Percentiles rank a stretch among this genome's conserved stretches.
Evolutionary conservation across 2,329 filamentous ascomycete species (phyloP).

Genomic region (Alternaria sp.): DNA sequence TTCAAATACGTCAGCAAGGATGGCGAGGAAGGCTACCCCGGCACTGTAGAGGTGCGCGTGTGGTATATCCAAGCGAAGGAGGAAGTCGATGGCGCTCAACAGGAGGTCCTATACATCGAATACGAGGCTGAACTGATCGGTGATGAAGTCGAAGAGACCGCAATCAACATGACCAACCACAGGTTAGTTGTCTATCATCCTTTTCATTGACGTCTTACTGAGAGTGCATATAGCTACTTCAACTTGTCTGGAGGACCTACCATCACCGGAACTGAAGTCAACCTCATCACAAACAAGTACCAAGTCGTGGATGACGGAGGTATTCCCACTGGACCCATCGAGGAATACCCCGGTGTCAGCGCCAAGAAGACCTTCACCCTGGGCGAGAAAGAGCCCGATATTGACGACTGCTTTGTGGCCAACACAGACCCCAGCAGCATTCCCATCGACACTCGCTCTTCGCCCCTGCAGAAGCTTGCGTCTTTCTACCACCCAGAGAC

Average conservation of each 20-base stretch:
- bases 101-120: slow-evolving; percentile 80
- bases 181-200: slow-evolving; percentile 61
- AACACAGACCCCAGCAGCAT: slow-evolving; percentile 64
- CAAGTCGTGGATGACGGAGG: slow-evolving; percentile 74
- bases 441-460: slow-evolving; percentile 58
- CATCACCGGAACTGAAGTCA: slow-evolving; percentile 67
- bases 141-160: slow-evolving; percentile 82
- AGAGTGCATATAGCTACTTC: slow-evolving; percentile 62
- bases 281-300: slow-evolving; percentile 66
- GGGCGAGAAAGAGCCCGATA: slow-evolving; percentile 71
- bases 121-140: slow-evolving; percentile 84
- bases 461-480: slow-evolving; percentile 70
- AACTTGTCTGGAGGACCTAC: slow-evolving; percentile 67
- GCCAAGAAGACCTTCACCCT: slow-evolving; percentile 74
- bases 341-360: slow-evolving; percentile 68
- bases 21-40: slow-evolving; percentile 89
- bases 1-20: slow-evolving; percentile 70
- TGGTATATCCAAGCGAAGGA: slow-evolving; percentile 80
- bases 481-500: slow-evolving; percentile 75
- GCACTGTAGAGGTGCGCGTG: slow-evolving; percentile 77
- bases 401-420: slow-evolving; percentile 91
- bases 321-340: slow-evolving; percentile 75
- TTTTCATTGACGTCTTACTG: not conserved
- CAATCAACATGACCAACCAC: slow-evolving; percentile 94
- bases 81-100: slow-evolving; percentile 65